Evolutionary conservation across 2,329 filamentous ascomycete genomes (phyloP).

Genomic region (Diaporthe velutina): DNA sequence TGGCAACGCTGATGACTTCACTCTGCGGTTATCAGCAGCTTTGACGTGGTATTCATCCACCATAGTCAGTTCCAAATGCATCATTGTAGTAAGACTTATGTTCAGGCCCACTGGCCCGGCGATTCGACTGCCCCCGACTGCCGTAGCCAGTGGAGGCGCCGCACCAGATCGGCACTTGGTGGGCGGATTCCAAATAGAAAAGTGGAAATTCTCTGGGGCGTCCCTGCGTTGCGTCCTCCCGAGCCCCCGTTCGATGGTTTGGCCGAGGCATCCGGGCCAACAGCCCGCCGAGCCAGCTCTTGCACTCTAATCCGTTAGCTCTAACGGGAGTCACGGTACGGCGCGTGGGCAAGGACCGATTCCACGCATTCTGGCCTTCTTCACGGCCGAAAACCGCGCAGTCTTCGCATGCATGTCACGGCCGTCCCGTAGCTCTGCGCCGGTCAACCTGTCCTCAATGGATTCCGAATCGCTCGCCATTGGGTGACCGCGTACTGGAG

Average conservation of each 20-base stretch:
- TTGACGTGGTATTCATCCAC: neutral
- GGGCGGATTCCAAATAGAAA: constrained; percentile 1
- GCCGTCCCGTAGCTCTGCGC: neutral
- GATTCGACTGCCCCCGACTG: neutral
- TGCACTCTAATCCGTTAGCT: neutral
- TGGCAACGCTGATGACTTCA: neutral
- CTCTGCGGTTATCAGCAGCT: constrained; percentile 9
- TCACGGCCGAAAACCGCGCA: no score
- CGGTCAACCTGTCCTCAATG: no score
- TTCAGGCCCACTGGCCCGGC: constrained; percentile 10
- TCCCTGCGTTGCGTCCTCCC: neutral
- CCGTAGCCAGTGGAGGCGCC: neutral
- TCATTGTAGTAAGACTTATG: constrained; percentile 7
- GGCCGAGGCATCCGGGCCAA: constrained; percentile 2
- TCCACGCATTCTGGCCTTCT: neutral
- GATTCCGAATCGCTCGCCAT: neutral
- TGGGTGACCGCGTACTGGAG: no score
- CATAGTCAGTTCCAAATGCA: neutral
- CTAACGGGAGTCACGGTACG: no score
- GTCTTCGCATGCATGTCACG: no score
- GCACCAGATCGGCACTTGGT: neutral
- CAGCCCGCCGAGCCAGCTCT: neutral
- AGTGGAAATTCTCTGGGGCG: neutral
- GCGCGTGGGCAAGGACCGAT: neutral
- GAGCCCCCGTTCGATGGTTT: neutral